A percentile compares a stretch with the other conserved stretches of the same genome.
These are phyloP conservation scores for Helicocarpus griseus DNA, from an alignment of 2,329 filamentous ascomycete genomes.

Conservation along the genomic window DNA sequence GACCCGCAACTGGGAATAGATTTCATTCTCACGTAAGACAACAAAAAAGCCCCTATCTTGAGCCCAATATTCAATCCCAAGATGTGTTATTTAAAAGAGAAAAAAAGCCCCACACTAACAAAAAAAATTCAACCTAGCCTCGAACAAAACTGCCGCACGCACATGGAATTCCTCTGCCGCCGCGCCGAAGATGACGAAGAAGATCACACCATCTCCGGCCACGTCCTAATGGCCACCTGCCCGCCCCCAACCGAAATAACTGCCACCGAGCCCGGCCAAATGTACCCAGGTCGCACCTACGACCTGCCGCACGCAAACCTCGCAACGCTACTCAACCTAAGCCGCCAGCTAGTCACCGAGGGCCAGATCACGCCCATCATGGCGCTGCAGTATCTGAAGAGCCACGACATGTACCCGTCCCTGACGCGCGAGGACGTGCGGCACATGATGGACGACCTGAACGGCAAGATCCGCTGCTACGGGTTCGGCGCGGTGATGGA, in stretches of 20 bases:
- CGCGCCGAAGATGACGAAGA: slow-evolving; percentile 46
- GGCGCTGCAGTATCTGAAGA: slow-evolving; percentile 77
- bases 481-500: slow-evolving; percentile 66
- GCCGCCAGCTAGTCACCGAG: slow-evolving; percentile 69
- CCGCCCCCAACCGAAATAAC: slow-evolving; percentile 60
- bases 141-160: slow-evolving; percentile 87
- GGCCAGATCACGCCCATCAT: slow-evolving; percentile 84
- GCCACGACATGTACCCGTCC: slow-evolving; percentile 58
- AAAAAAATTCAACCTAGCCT: slow-evolving; percentile 27
- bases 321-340: slow-evolving; percentile 72
- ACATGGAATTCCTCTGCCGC: slow-evolving; percentile 65
- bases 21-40: slow-evolving; percentile 37
- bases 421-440: slow-evolving; percentile 60
- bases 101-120: no score
- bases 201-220: slow-evolving; percentile 62
- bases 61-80: not conserved
- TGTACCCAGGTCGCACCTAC: slow-evolving; percentile 64
- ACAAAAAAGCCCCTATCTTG: not conserved
- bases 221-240: slow-evolving; percentile 87
- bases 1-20: slow-evolving; percentile 40
- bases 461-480: slow-evolving; percentile 80
- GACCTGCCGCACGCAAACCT: slow-evolving; percentile 69
- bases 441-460: slow-evolving; percentile 61
- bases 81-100: not conserved
- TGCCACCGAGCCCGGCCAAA: slow-evolving; percentile 41